phyloP scores from a whole-genome alignment of 2,329 filamentous ascomycete species.

The Parastagonospora nodorum region DNA sequence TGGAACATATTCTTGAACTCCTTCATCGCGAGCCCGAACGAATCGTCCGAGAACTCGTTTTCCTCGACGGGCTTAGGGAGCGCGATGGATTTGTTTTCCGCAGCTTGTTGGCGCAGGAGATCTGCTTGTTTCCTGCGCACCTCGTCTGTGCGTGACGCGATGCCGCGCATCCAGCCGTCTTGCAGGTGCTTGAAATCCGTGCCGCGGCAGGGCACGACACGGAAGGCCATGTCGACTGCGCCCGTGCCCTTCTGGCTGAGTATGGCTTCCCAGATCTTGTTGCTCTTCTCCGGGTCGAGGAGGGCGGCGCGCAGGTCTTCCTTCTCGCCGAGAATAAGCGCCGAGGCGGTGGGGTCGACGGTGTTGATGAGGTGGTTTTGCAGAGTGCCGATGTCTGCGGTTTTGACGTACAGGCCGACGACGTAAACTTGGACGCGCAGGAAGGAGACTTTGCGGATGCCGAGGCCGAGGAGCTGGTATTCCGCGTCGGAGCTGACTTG shows the following conservation, averaged over 20 bases:
- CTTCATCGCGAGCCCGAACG: conserved; percentile 74
- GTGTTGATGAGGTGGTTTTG: conserved; percentile 77
- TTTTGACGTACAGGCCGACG: conserved; percentile 88
- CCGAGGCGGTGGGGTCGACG: conserved; percentile 78
- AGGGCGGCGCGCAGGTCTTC: conserved; percentile 71
- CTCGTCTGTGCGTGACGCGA: conserved; percentile 72
- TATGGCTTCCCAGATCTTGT: conserved; percentile 75
- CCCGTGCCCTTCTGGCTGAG: conserved; percentile 59
- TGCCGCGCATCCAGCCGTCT: conserved; percentile 86
- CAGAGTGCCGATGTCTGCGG: conserved; percentile 77
- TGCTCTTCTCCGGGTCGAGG: conserved; percentile 70
- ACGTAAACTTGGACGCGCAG: conserved; percentile 92
- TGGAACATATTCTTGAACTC: conserved; percentile 84
- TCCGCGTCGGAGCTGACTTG: conserved; percentile 52
- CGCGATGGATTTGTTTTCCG: conserved; percentile 41
- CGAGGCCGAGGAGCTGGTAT: conserved; percentile 87
- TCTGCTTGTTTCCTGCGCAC: conserved; percentile 43
- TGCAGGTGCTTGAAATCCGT: conserved; percentile 93
- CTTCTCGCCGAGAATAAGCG: conserved; percentile 81
- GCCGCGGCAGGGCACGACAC: conserved; percentile 87
- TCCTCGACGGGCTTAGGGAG: conserved; percentile 41
- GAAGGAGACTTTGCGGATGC: conserved; percentile 88
- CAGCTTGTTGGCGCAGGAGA: conserved; percentile 50
- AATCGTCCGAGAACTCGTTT: conserved; percentile 68
- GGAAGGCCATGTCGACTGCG: conserved; percentile 74